Base-by-base conservation (phyloP, 2,329 filamentous ascomycete genomes). In the Aspergillus sclerotialis region DNA sequence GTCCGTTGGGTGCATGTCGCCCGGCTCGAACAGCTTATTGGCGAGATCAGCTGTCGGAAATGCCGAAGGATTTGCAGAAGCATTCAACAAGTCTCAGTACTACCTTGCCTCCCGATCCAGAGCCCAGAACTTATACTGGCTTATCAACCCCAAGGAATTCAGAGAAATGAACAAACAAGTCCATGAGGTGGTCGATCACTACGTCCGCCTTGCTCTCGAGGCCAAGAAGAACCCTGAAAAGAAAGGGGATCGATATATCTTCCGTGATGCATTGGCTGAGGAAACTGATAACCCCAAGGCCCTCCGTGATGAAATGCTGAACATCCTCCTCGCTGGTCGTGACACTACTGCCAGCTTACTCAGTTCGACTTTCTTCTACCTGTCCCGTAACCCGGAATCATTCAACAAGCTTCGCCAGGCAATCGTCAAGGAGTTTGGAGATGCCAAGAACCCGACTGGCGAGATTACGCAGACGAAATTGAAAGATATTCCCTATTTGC, bases 1-100 rank as follows among this genome's bases (percentile, higher is more conserved):
- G 40, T 83, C 84, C 38, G 81, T 90, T 10, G 76, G 73, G 28
- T 78, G 72, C 41, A 58, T 67, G 49, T 37, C 53, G 5, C 46
- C 55, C 1, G 41, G 46, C 4, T 50, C 50, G 4, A 75, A 76
- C 0, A 36, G 76, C 71, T 3, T 72, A 68, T 32, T 76, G 75
- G 33, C 40, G 3, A 55, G 50, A 15, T 58, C 58, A 5, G 48
- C 55, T 14, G 48, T 53, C 2, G 50, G 56, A 4, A 51, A 44
- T 18, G 55, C 55, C 7, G 42, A 56, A 12, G 57, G 56, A 2
- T 61, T 61, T 21, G 56, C 58, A 6, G 44, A 60, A 4, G 55
- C 57, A 4, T 66, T 66, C 37, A 60, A 60, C 13, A 45, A 38
- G 5, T 46, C 54, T 3, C 53, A 58, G 26, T 55, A 58, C 15